Evolutionary conservation across 2,329 filamentous ascomycete species (phyloP).

Genomic region (Hypocrella siamensis): DNA sequence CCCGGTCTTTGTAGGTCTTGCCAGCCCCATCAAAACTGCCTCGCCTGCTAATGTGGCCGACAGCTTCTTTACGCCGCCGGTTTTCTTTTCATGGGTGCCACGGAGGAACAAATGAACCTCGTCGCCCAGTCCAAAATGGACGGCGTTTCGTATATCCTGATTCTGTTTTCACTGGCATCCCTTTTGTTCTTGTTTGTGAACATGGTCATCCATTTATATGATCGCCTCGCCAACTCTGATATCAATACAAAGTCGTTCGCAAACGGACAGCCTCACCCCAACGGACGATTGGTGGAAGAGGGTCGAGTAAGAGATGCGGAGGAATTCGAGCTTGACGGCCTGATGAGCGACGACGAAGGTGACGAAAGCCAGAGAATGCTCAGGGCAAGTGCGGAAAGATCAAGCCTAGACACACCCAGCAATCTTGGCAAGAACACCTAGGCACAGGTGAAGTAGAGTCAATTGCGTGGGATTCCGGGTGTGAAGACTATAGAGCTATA

Average conservation of each 20-base stretch:
- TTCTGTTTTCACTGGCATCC: conserved; percentile 81
- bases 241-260: conserved; percentile 18
- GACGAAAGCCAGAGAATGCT: conserved; percentile 28
- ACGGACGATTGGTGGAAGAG: conserved; percentile 26
- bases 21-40: too few relatives aligned
- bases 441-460: conserved; percentile 8
- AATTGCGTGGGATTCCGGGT: too few relatives aligned
- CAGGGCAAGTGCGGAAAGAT: conserved; percentile 14
- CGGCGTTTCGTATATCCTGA: conserved; percentile 82
- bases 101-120: conserved; percentile 85
- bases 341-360: conserved; percentile 81
- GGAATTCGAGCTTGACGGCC: conserved; percentile 82
- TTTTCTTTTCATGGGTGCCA: conserved; percentile 95
- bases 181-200: conserved; percentile 82
- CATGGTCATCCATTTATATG: conserved; percentile 74
- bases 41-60: too few relatives aligned
- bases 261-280: conserved; percentile 18
- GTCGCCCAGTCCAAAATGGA: conserved; percentile 61
- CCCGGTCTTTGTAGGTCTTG: conserved; percentile 37
- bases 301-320: conserved; percentile 62
- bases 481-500: too few relatives aligned
- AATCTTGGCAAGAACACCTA: conserved; percentile 18
- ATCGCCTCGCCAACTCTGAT: conserved; percentile 34
- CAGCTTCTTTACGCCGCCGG: conserved; percentile 82
- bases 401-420: conserved; percentile 25